Evolutionary conservation across 108 stramenopile species (phyloP).

Genomic region (Stephanodiscus triporus): DNA sequence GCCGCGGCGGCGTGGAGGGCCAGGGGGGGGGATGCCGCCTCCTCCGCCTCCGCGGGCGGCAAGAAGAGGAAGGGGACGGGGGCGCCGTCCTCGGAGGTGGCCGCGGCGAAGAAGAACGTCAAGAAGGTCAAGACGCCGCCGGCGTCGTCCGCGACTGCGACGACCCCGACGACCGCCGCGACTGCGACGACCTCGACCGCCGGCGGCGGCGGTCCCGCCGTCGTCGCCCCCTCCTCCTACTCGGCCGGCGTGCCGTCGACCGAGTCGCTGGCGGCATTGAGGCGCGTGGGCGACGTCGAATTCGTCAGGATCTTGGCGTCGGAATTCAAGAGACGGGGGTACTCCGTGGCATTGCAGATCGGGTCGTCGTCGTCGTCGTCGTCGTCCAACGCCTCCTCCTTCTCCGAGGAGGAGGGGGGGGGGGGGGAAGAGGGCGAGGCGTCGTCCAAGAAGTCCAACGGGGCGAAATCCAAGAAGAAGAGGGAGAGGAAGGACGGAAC

Average conservation of each 20-base stretch:
- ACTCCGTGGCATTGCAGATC: slow-evolving; percentile 1
- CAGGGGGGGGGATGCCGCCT: background rate
- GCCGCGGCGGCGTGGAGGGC: background rate
- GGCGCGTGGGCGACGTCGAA: slow-evolving; percentile 2
- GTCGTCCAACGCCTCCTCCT: too few species aligned
- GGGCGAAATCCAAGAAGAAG: background rate
- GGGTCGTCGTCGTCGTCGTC: too few species aligned
- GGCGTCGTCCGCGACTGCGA: background rate
- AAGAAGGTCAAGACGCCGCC: background rate
- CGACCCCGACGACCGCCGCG: background rate
- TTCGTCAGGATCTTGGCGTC: background rate
- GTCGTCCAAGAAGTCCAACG: slow-evolving; percentile 1
- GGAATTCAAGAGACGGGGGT: slow-evolving; percentile 18
- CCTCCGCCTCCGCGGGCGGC: too few species aligned
- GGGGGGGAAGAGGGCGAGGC: too few species aligned
- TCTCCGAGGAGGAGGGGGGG: background rate
- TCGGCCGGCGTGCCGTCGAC: background rate
- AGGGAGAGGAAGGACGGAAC: background rate
- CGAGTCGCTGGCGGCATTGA: background rate
- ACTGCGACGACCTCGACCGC: background rate
- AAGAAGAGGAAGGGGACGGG: background rate
- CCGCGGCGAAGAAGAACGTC: background rate
- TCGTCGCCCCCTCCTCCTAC: background rate
- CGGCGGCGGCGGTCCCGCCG: too few species aligned
- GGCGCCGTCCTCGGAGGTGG: background rate